Evolutionary conservation across 495 filamentous ascomycete species (phyloP).

Genomic region (Penicillium paxilli): DNA sequence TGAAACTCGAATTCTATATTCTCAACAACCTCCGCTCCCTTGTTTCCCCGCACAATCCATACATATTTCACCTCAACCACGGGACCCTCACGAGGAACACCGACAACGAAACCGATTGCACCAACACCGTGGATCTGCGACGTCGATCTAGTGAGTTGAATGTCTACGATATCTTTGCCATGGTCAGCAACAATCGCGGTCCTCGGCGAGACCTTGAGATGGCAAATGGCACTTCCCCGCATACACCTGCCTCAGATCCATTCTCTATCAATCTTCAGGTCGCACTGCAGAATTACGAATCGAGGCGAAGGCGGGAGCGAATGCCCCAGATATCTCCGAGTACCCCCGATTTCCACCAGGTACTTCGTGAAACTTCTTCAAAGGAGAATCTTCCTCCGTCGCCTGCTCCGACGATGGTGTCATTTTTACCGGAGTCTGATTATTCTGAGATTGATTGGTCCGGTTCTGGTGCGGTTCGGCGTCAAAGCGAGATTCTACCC

Average conservation of each 20-base stretch:
- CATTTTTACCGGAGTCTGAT: too few relatives aligned
- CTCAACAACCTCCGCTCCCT: conserved; percentile 27
- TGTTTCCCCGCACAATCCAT: background rate
- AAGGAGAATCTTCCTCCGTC: conserved; percentile 6
- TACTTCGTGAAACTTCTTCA: conserved; percentile 13
- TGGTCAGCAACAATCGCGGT: background rate
- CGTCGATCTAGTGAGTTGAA: conserved; percentile 20
- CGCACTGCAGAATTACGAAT: background rate
- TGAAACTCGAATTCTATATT: conserved; percentile 61
- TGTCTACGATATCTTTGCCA: conserved; percentile 11
- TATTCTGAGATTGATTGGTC: too few relatives aligned
- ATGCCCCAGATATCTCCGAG: background rate
- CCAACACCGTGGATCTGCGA: background rate
- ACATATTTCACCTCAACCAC: background rate
- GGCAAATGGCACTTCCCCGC: too few relatives aligned
- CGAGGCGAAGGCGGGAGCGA: background rate
- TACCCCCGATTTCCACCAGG: conserved; percentile 22
- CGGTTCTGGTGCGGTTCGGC: too few relatives aligned
- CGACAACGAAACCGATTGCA: conserved; percentile 10
- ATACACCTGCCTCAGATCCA: background rate
- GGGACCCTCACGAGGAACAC: too few relatives aligned
- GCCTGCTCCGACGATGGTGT: background rate
- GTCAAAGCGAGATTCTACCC: background rate
- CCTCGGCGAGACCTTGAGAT: too few relatives aligned
- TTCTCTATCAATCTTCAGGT: background rate